Evolutionary conservation across 1,284 basidiomycete genomes (phyloP), one percentile per base, ranked within the genome.

Genomic region (Melanopsichium pennsylvanicum): DNA sequence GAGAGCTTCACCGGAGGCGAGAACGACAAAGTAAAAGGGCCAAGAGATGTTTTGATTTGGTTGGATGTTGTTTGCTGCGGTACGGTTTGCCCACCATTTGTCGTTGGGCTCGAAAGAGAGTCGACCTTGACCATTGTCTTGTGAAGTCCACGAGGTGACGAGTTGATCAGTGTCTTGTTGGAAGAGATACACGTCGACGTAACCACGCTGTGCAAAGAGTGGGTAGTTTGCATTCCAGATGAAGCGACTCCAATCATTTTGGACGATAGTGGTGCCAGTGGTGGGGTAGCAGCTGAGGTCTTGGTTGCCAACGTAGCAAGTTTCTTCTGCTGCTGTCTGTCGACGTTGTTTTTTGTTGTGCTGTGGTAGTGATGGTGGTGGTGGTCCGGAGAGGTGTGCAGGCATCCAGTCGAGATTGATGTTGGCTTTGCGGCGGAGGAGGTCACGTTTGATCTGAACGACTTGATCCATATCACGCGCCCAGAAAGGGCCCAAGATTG

Each of bases 21-120:
- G 70, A 2, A 77, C 60, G 34, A 75, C 73, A 61, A 77, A 77
- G 70, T 77, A 77, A 45, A 75, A 77, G 0, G 75, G 75, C 75
- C 75, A 77, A 5, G 71, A 60, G 46, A 75, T 77, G 51, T 74
- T 70, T 25, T 71, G 72, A 10, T 52, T 51, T 5, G 57, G 58
- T 22, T 70, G 64, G 23, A 73, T 72, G 45, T 73, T 69, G 46
- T 73, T 45, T 21, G 72, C 72, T 2, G 61, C 54, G 16, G 47
- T 15, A 16, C 59, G 50, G n/a, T 59, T 47, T 13, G 70, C 41
- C 75, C 75, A 77, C 69, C 72, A 77, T 8, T 35, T n/a, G 36
- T 77, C 75, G 10, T 38, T 63, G 10, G 75, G 75, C 19, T 49
- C 44, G 41, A 77, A 77, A 3, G 74, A 69, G 27, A 77, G 33